A percentile compares a stretch with the other conserved stretches of the same genome.
phyloP scores from a whole-genome alignment of 139 green algal species.

The Edaphochlamys debaryana region DNA sequence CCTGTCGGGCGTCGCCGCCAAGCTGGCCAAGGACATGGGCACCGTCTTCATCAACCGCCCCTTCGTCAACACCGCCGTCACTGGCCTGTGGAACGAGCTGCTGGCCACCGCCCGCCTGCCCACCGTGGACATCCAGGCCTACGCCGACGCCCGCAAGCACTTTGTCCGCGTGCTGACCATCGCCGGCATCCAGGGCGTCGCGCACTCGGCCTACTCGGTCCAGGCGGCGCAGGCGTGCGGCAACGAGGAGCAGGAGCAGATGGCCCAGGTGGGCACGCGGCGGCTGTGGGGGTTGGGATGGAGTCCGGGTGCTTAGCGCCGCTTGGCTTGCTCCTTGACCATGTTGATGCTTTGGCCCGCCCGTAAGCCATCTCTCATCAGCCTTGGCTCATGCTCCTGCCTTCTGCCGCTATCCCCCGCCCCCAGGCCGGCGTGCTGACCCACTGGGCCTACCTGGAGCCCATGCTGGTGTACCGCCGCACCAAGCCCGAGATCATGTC shows the following conservation, averaged over 20 bases:
- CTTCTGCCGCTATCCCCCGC: background rate
- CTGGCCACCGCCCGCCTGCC: background rate
- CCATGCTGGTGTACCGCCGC: background rate
- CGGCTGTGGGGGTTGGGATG: background rate
- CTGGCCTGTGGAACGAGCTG: slow-evolving; percentile 7
- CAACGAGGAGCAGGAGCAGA: background rate
- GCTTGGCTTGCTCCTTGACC: background rate
- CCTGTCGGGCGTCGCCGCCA: background rate
- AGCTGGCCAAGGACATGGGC: background rate
- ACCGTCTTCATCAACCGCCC: background rate
- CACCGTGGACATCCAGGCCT: background rate
- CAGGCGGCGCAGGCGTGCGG: background rate
- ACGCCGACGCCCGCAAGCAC: background rate
- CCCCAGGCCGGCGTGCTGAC: background rate
- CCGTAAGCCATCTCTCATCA: no score
- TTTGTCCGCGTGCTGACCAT: background rate
- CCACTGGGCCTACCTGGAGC: slow-evolving; percentile 24
- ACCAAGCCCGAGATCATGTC: background rate
- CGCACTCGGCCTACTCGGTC: slow-evolving; percentile 1
- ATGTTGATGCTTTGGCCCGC: background rate
- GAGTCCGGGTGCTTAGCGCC: background rate
- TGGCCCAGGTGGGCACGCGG: background rate
- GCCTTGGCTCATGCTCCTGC: background rate
- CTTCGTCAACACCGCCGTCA: slow-evolving; percentile 9
- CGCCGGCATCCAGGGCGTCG: background rate